Percentiles rank a stretch among this genome's conserved stretches.
phyloP scores from a whole-genome alignment of 345 rosid genomes.

The Punica granatum region DNA sequence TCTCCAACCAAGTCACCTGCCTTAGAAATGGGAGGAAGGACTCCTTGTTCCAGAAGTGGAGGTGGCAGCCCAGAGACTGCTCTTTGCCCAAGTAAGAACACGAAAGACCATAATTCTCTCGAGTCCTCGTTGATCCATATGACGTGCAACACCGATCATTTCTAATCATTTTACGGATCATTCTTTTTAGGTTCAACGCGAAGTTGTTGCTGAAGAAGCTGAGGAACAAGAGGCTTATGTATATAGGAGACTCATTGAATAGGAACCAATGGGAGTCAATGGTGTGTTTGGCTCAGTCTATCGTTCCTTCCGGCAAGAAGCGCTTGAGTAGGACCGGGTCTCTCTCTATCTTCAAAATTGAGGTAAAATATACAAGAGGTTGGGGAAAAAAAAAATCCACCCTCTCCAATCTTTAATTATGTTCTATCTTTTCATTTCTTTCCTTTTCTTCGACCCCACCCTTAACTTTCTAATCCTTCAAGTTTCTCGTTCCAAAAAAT shows the following conservation, averaged over 20 bases:
- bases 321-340: slow-evolving; percentile 64
- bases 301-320: slow-evolving; percentile 49
- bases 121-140: not conserved
- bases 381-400: not conserved
- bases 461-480: too few relatives aligned
- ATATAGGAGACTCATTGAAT: slow-evolving; percentile 92
- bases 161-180: not conserved
- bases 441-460: too few relatives aligned
- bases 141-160: not conserved
- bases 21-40: slow-evolving; percentile 84
- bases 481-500: too few relatives aligned
- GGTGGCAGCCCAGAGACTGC: slow-evolving; percentile 89
- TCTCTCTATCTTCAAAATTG: slow-evolving; percentile 57
- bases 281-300: slow-evolving; percentile 90
- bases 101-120: not conserved
- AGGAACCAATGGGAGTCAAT: slow-evolving; percentile 99
- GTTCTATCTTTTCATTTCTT: too few relatives aligned
- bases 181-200: slow-evolving; percentile 48
- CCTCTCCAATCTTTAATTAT: not conserved
- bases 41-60: slow-evolving; percentile 77
- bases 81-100: slow-evolving; percentile 59
- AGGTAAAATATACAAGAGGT: too few relatives aligned
- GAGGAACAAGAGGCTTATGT: slow-evolving; percentile 94
- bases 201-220: slow-evolving; percentile 66
- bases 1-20: slow-evolving; percentile 84